Evolutionary conservation across 495 filamentous ascomycete genomes (phyloP), one percentile per base, ranked within the genome.

Genomic region (Trichoderma orchidacearum): DNA sequence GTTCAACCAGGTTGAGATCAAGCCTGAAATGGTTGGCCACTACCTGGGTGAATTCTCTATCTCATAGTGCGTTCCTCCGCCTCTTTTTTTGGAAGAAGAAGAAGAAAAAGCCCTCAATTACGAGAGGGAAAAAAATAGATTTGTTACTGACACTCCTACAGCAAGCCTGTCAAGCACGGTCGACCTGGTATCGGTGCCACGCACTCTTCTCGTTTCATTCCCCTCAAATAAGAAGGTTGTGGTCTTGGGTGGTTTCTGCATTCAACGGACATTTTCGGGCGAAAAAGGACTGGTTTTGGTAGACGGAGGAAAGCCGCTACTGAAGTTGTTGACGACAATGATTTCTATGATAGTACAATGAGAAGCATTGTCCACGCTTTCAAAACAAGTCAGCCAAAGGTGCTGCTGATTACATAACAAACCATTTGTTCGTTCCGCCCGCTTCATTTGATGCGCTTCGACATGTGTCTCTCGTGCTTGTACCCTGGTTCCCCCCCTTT

Each of bases 1-100:
- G 78, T 98, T 97, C 85, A 98, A 98, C 83, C 90, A 95, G 82
- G 90, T 98, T 64, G 93, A 98, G 75, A 93, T 98, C 78, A 95
- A 95, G 84, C 93, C 93, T 59, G 93, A 98, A 84, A 98, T 98
- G 93, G 93, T 98, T 77, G 93, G 93, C 70, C 90, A 95, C 81
- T 98, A 98, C 83, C 81, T 98, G 58, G 93, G 80, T 70, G 93
- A 98, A 79, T 98, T 98, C 82, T 95, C 89, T 60, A 98, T 98
- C 77, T 89, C 89, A 77, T 98, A 98, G 90, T 96, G 86, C 67
- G 90, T 90, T 45, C 32, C 48, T 21, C 30, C 27, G 35, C 30
- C 34, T 36, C 15, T 11, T 31, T 31, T 21, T 3, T 8, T 32
- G 15, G 9, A 1, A 11, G 21, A 11, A 57, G n/a, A n/a, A n/a